Evolutionary conservation across 208 protist species (phyloP).

Genomic region (Angomonas ambiguus): DNA sequence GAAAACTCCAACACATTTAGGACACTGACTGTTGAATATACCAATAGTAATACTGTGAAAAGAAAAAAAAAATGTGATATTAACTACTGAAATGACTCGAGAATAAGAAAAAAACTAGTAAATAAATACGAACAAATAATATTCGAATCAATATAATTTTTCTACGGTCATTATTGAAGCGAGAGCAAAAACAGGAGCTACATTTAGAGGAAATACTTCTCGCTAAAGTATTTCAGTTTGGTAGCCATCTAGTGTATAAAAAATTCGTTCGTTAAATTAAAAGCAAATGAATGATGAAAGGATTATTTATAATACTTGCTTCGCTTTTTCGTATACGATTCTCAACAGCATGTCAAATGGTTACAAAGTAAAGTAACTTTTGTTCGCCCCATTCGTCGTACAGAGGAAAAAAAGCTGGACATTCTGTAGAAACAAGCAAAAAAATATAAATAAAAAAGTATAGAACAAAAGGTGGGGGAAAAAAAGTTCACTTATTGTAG

Average conservation of each 20-base stretch:
- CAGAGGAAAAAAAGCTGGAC: too few relatives aligned
- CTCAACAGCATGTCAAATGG: too few relatives aligned
- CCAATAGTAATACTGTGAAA: too few relatives aligned
- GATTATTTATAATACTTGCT: too few relatives aligned
- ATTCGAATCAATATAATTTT: background rate
- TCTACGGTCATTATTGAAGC: background rate
- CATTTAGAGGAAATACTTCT: too few relatives aligned
- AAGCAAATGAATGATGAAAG: background rate
- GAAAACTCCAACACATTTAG: too few relatives aligned
- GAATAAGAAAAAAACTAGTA: constrained; percentile 12
- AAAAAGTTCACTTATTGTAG: too few relatives aligned
- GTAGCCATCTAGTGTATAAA: background rate
- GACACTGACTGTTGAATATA: too few relatives aligned
- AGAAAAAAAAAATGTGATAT: background rate
- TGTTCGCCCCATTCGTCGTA: too few relatives aligned
- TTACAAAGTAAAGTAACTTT: too few relatives aligned
- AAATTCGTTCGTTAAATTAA: background rate
- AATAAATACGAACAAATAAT: constrained; percentile 8
- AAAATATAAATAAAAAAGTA: background rate
- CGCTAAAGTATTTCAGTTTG: too few relatives aligned
- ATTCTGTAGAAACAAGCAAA: constrained; percentile 1
- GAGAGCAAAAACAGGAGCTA: background rate
- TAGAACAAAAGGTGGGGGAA: constrained; percentile 1
- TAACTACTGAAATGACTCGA: background rate
- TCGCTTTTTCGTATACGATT: too few relatives aligned